A percentile compares a stretch with the other conserved stretches of the same genome.
Evolutionary conservation across 2,329 filamentous ascomycete genomes (phyloP).

Genomic region (Hypoxylon sp.): DNA sequence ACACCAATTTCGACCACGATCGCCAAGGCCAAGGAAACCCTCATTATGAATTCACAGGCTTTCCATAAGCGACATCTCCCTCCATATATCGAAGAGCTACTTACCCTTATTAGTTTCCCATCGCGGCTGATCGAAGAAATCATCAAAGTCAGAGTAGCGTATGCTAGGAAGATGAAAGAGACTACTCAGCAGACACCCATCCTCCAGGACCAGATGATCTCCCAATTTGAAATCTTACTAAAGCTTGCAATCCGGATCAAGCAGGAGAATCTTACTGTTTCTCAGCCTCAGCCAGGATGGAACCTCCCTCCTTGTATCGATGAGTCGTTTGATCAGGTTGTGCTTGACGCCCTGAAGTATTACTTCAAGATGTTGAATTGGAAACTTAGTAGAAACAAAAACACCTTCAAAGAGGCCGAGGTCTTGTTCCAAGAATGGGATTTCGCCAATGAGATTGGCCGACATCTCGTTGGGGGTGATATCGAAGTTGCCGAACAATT

Average conservation of each 20-base stretch:
- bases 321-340: slow-evolving; percentile 92
- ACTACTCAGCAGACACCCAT: slow-evolving; percentile 91
- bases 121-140: slow-evolving; percentile 97
- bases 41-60: slow-evolving; percentile 86
- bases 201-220: slow-evolving; percentile 98
- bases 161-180: slow-evolving; percentile 96
- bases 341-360: slow-evolving; percentile 93
- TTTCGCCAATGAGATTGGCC: slow-evolving; percentile 93
- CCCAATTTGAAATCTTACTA: slow-evolving; percentile 93
- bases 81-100: slow-evolving; percentile 94
- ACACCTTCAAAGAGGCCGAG: slow-evolving; percentile 99
- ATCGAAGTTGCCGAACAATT: slow-evolving; percentile 99
- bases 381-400: slow-evolving; percentile 97
- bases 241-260: slow-evolving; percentile 95
- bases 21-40: slow-evolving; percentile 90
- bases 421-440: slow-evolving; percentile 98
- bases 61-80: slow-evolving; percentile 93
- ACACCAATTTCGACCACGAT: slow-evolving; percentile 88
- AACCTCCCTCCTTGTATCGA: slow-evolving; percentile 96
- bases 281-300: slow-evolving; percentile 91
- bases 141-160: slow-evolving; percentile 90
- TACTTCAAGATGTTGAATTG: slow-evolving; percentile 99
- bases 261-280: slow-evolving; percentile 85
- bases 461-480: slow-evolving; percentile 91
- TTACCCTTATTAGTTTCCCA: slow-evolving; percentile 97